Percentiles rank a stretch among this genome's conserved stretches.
Evolutionary conservation across 805 yeast species (phyloP).

Genomic region (Yarrowia alimentaria): DNA sequence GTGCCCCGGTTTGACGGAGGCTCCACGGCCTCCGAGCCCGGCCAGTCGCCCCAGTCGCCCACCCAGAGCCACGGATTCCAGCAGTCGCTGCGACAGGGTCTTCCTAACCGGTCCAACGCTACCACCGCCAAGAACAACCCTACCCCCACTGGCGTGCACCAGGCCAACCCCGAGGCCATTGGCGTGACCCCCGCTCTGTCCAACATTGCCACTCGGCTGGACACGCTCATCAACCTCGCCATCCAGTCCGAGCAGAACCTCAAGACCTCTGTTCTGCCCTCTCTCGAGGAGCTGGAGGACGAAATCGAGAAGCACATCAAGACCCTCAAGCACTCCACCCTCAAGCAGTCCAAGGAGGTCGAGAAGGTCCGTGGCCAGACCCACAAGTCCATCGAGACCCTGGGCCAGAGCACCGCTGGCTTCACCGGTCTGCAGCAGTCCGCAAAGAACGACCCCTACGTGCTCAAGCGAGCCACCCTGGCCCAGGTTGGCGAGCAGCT

Average conservation of each 20-base stretch:
- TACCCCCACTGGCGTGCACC: slow-evolving; percentile 27
- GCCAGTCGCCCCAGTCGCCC: slow-evolving; percentile 11
- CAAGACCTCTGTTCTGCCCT: slow-evolving; percentile 45
- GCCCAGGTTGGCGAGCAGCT: slow-evolving; percentile 46
- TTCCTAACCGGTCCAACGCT: slow-evolving; percentile 28
- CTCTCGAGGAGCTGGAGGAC: slow-evolving; percentile 43
- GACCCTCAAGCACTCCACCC: slow-evolving; percentile 41
- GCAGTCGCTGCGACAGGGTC: slow-evolving; percentile 24
- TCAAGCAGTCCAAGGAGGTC: slow-evolving; percentile 43
- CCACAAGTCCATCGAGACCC: slow-evolving; percentile 43
- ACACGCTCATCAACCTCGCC: slow-evolving; percentile 41
- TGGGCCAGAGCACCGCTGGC: slow-evolving; percentile 41
- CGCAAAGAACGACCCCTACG: slow-evolving; percentile 48
- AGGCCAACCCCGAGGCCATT: slow-evolving; percentile 28
- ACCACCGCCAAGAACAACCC: slow-evolving; percentile 27
- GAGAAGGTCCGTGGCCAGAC: slow-evolving; percentile 41
- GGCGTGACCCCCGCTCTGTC: slow-evolving; percentile 42
- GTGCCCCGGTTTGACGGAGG: slow-evolving; percentile 40
- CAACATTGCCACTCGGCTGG: slow-evolving; percentile 38
- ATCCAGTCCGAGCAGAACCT: slow-evolving; percentile 44
- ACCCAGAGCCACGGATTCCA: slow-evolving; percentile 25
- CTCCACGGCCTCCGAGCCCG: slow-evolving; percentile 2
- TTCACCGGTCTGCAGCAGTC: slow-evolving; percentile 36
- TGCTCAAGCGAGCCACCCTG: slow-evolving; percentile 43
- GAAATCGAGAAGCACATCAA: slow-evolving; percentile 48